A percentile compares a stretch with the other conserved stretches of the same genome.
Conservation (phyloP, 2,329 filamentous ascomycete species). For the Neodidymelliopsis sp. region DNA sequence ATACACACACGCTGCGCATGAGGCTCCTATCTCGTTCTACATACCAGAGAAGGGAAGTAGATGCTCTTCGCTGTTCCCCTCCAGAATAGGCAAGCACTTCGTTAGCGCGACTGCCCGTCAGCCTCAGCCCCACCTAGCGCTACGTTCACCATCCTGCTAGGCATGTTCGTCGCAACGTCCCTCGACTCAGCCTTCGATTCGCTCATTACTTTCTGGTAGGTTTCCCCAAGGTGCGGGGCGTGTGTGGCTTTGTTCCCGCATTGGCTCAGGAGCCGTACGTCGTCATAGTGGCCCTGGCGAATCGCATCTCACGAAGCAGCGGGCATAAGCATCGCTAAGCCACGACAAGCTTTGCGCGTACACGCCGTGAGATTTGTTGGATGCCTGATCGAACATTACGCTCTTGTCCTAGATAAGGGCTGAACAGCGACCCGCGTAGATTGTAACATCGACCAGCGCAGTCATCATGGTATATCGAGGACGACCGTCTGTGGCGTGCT, state of each 20-base stretch:
- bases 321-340: slow-evolving; percentile 15
- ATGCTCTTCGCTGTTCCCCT: slow-evolving; percentile 4
- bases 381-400: neutral
- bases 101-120: slow-evolving; percentile 10
- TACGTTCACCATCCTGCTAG: neutral
- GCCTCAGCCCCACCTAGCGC: slow-evolving; percentile 1
- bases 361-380: neutral
- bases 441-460: neutral
- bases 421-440: slow-evolving; percentile 7
- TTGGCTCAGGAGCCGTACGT: too few relatives aligned
- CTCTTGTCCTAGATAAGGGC: slow-evolving; percentile 4
- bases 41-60: neutral
- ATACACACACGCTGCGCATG: neutral
- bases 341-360: slow-evolving; percentile 14
- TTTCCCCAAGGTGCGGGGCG: neutral
- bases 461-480: slow-evolving; percentile 21
- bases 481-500: slow-evolving; percentile 22
- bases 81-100: slow-evolving; percentile 7
- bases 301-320: neutral
- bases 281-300: neutral
- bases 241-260: slow-evolving; percentile 1
- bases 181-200: neutral
- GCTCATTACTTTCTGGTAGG: neutral
- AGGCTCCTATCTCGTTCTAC: neutral
- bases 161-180: neutral